Evolutionary conservation across 495 filamentous ascomycete species (phyloP), one percentile per base, ranked within the genome.

Genomic region (Lophiostoma macrostomum): DNA sequence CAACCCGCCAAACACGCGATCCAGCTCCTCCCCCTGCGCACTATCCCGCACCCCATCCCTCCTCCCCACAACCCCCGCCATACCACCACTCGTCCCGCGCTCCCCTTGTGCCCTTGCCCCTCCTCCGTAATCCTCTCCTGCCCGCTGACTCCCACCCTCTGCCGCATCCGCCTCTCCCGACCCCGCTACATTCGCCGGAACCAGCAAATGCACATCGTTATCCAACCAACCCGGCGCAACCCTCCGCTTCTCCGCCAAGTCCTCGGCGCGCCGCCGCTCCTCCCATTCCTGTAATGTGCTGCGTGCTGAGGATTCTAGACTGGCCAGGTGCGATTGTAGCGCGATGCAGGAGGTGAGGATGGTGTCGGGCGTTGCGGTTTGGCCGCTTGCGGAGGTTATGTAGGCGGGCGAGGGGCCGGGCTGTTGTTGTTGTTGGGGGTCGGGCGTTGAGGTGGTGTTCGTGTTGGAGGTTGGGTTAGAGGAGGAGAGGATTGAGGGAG

Each of bases 141-240:
- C 20, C 35, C 46, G 25, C 23, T 53, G 51, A 10, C 22, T 49
- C 20, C 42, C 28, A 30, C n/a, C 34, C 10, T 39, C 40, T 40
- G 23, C 52, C 1, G 35, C 52, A 3, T 45, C 60, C 19, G 12
- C 11, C 3, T 31, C 58, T 20, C 24, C 56, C 24, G 27, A 60
- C 13, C 18, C 36, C 30, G 24, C 36, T 48, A 65, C 73, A 59
- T 71, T 78, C 66, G 81, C 75, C 4, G 93, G 93, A 71, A 91
- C 82, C 38, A 98, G 68, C 47, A 98, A 71, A 61, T 87, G 80
- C 66, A 87, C 84, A 23, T 95, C 88, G 29, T 88, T 85, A 67
- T 98, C 93, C 62, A 98, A 70, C 87, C 91, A 98, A 0, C 93
- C 93, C 13, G 93, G 93, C 32, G 93, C 93, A 28, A 95, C 77